Evolutionary conservation across 2,329 filamentous ascomycete species (phyloP).

Genomic region (Daldinia eschscholtzii): DNA sequence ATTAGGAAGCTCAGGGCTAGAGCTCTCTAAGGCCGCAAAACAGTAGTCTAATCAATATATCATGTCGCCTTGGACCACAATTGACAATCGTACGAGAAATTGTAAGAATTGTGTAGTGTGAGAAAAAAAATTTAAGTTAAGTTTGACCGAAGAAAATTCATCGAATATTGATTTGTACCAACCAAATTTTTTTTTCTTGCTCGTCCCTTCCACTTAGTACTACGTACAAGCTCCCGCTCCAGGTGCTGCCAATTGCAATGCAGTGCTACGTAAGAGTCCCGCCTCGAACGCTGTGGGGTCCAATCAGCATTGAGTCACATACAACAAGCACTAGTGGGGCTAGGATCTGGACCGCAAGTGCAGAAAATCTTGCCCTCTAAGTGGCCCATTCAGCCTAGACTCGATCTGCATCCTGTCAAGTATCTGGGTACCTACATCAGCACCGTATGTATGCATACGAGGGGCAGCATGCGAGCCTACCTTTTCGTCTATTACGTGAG

Average conservation of each 20-base stretch:
- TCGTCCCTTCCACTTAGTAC: constrained; percentile 24
- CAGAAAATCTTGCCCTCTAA: constrained; percentile 16
- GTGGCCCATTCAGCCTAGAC: constrained; percentile 11
- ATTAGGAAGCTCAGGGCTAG: constrained; percentile 46
- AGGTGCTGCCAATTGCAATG: constrained; percentile 36
- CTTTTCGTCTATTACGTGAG: neutral
- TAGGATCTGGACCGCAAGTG: constrained; percentile 15
- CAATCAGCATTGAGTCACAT: constrained; percentile 23
- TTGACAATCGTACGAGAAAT: constrained; percentile 28
- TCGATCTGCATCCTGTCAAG: constrained; percentile 22
- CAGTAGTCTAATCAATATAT: constrained; percentile 37
- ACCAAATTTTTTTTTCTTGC: constrained; percentile 24
- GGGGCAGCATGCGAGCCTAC: neutral
- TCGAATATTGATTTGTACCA: constrained; percentile 24
- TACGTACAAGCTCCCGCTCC: constrained; percentile 37
- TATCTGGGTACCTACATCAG: constrained; percentile 15
- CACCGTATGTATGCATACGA: neutral
- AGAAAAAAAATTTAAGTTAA: constrained; percentile 20
- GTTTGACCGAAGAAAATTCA: constrained; percentile 19
- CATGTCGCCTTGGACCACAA: constrained; percentile 39
- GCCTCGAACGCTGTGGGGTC: constrained; percentile 21
- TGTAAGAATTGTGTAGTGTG: constrained; percentile 22
- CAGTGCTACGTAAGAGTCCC: constrained; percentile 38
- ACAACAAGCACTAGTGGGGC: constrained; percentile 25
- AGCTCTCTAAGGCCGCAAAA: constrained; percentile 47